phyloP scores from a whole-genome alignment of 129 eudicot species.

The Tanacetum coccineum region DNA sequence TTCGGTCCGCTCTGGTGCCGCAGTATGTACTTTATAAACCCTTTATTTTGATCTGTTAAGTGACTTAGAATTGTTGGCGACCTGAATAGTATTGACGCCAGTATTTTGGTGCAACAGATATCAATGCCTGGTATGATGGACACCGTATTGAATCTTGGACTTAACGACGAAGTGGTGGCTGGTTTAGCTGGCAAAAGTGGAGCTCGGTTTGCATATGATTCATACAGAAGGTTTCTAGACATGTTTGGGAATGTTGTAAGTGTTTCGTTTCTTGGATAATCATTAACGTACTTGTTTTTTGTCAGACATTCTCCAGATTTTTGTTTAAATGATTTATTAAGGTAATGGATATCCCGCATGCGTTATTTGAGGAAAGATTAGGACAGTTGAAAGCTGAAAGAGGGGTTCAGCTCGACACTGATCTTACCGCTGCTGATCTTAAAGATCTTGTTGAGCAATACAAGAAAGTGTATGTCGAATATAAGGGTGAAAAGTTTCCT shows the following conservation, averaged over 20 bases:
- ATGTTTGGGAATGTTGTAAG: slow-evolving; percentile 97
- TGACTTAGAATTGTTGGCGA: no score
- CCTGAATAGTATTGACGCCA: not conserved
- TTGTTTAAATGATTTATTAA: slow-evolving; percentile 26
- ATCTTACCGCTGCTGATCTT: slow-evolving; percentile 82
- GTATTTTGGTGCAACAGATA: slow-evolving; percentile 41
- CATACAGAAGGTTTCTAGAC: slow-evolving; percentile 86
- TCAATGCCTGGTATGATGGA: slow-evolving; percentile 99
- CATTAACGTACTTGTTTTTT: slow-evolving; percentile 1
- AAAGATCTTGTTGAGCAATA: slow-evolving; percentile 85
- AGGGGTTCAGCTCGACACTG: slow-evolving; percentile 71
- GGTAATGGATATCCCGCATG: slow-evolving; percentile 92
- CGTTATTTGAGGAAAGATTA: slow-evolving; percentile 76
- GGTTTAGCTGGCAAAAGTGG: slow-evolving; percentile 98
- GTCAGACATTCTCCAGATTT: not conserved
- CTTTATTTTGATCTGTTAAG: no score
- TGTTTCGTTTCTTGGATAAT: slow-evolving; percentile 9
- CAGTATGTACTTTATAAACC: slow-evolving; percentile 23
- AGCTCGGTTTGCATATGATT: slow-evolving; percentile 95
- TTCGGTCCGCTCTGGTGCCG: slow-evolving; percentile 97
- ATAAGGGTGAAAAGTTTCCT: slow-evolving; percentile 83
- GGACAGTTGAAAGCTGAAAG: slow-evolving; percentile 52
- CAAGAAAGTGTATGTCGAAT: slow-evolving; percentile 77
- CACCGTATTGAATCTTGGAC: slow-evolving; percentile 94
- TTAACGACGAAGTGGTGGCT: slow-evolving; percentile 81